Percentiles rank a stretch among this genome's conserved stretches.
phyloP scores from a whole-genome alignment of 2,329 filamentous ascomycete genomes.

The Sporothrix luriei region DNA sequence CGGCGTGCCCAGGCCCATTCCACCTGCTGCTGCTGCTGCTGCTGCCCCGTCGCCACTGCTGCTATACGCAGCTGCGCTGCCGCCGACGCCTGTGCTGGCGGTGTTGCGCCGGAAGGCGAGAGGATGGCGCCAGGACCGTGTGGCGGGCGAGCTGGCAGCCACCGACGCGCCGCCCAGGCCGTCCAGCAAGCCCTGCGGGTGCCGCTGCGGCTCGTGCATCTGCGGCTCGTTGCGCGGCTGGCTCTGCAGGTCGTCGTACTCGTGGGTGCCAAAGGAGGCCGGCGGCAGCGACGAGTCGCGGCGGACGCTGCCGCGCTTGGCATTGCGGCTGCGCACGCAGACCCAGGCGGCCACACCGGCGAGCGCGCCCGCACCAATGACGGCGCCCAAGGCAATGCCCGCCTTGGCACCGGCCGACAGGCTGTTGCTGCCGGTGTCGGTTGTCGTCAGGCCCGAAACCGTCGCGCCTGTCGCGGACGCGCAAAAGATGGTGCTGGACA shows the following conservation, averaged over 20 bases:
- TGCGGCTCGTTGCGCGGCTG: slow-evolving; percentile 20
- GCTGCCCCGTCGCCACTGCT: neutral
- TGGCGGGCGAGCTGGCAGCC: neutral
- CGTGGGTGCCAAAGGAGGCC: slow-evolving; percentile 31
- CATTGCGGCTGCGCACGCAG: slow-evolving; percentile 43
- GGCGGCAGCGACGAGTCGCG: slow-evolving; percentile 32
- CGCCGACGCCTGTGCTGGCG: slow-evolving; percentile 26
- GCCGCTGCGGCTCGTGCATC: slow-evolving; percentile 18
- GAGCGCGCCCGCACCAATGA: slow-evolving; percentile 48
- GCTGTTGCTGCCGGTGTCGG: slow-evolving; percentile 33
- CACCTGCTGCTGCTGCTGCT: slow-evolving; percentile 35
- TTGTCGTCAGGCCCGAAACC: slow-evolving; percentile 39
- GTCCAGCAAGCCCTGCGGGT: neutral
- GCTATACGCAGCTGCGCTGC: slow-evolving; percentile 21
- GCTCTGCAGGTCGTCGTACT: slow-evolving; percentile 34
- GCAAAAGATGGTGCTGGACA: slow-evolving; percentile 49
- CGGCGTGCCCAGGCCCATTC: slow-evolving; percentile 32
- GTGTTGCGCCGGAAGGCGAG: slow-evolving; percentile 30
- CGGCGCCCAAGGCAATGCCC: slow-evolving; percentile 59
- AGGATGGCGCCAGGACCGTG: slow-evolving; percentile 28
- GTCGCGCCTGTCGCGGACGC: slow-evolving; percentile 41
- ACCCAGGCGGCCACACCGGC: slow-evolving; percentile 53
- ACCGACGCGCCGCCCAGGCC: neutral
- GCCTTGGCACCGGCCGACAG: slow-evolving; percentile 57
- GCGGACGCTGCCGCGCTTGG: slow-evolving; percentile 24